Evolutionary conservation across 1,139 yeast species (phyloP).

Genomic region (Torulaspora pretoriensis): DNA sequence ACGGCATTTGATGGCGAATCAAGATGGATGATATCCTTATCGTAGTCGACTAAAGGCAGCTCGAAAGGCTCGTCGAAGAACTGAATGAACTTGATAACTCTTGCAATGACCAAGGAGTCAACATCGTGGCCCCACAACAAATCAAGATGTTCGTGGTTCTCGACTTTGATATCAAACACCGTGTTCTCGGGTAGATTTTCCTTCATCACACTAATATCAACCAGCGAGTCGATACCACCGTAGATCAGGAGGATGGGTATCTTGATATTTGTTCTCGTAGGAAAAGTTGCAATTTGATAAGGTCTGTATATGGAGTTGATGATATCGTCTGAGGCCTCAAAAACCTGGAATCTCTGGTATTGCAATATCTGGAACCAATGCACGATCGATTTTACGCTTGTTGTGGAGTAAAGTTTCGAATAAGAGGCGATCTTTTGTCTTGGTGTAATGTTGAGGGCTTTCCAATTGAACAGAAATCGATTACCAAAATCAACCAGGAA

Average conservation of each 20-base stretch:
- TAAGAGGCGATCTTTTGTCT: slow-evolving; percentile 73
- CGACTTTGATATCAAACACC: slow-evolving; percentile 36
- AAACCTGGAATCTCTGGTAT: slow-evolving; percentile 82
- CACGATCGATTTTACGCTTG: slow-evolving; percentile 86
- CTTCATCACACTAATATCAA: slow-evolving; percentile 73
- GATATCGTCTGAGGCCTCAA: slow-evolving; percentile 53
- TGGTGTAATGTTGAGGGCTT: slow-evolving; percentile 59
- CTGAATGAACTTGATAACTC: slow-evolving; percentile 45
- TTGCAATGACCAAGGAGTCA: slow-evolving; percentile 48
- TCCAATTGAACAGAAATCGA: slow-evolving; percentile 72
- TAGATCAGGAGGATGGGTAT: slow-evolving; percentile 73
- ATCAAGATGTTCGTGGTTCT: slow-evolving; percentile 74
- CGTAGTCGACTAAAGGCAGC: slow-evolving; percentile 6
- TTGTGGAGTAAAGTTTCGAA: slow-evolving; percentile 82
- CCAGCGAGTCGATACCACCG: slow-evolving; percentile 77
- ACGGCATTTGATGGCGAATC: slow-evolving; percentile 6
- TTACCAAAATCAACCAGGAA: slow-evolving; percentile 68
- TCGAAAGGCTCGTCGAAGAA: slow-evolving; percentile 20
- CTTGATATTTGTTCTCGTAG: slow-evolving; percentile 56
- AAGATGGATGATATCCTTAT: slow-evolving; percentile 2
- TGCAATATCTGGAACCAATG: slow-evolving; percentile 95
- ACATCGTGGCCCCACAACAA: slow-evolving; percentile 82
- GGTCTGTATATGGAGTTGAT: slow-evolving; percentile 42
- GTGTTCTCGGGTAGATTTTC: slow-evolving; percentile 34
- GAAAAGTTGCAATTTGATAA: slow-evolving; percentile 45